A percentile compares a stretch with the other conserved stretches of the same genome.
Conservation (phyloP, 2,329 filamentous ascomycete genomes). For the Trichoderma koningii region DNA sequence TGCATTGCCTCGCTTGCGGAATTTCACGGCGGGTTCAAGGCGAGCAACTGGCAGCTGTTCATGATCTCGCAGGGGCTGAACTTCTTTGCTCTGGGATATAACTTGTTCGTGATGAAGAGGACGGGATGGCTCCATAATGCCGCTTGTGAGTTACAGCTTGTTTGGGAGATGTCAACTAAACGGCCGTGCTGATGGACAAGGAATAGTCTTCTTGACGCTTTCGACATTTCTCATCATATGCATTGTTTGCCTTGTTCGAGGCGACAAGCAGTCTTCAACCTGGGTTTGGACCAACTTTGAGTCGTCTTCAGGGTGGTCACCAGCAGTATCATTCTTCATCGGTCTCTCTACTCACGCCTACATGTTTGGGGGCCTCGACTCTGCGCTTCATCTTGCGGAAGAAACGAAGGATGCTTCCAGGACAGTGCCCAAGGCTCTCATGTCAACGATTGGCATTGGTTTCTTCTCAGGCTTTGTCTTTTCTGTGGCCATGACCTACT, state of each 20-base stretch:
- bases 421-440: conserved; percentile 39
- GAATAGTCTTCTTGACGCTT: conserved; percentile 14
- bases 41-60: conserved; percentile 18
- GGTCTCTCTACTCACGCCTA: conserved; percentile 44
- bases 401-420: conserved; percentile 39
- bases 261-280: conserved; percentile 18
- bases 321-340: conserved; percentile 42
- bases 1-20: conserved; percentile 2
- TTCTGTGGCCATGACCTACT: conserved; percentile 36
- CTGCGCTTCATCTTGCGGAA: conserved; percentile 43
- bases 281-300: conserved; percentile 38
- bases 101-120: conserved; percentile 24
- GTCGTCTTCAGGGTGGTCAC: conserved; percentile 36
- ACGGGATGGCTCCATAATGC: conserved; percentile 22
- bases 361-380: conserved; percentile 43
- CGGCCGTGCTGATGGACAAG: background rate
- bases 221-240: background rate
- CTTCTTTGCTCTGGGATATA: background rate
- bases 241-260: conserved; percentile 13
- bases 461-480: conserved; percentile 40
- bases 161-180: background rate
- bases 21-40: conserved; percentile 11
- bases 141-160: conserved; percentile 14
- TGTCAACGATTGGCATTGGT: conserved; percentile 39
- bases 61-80: conserved; percentile 19